Evolutionary conservation across 331 rosid genomes (phyloP).

Genomic region (Pyrus hybrid): DNA sequence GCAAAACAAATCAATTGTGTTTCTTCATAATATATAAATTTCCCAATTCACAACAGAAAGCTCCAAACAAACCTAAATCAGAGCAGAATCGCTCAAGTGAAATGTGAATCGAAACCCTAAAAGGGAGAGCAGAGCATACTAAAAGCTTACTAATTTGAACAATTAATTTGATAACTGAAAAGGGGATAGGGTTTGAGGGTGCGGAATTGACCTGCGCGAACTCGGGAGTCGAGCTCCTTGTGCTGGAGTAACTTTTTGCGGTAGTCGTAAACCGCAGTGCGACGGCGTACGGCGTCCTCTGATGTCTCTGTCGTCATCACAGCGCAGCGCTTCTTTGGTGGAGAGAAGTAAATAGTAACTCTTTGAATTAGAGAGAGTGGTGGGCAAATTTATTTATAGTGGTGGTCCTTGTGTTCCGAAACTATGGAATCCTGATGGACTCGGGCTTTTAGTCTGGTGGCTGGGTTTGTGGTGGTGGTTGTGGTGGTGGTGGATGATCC

Average conservation of each 20-base stretch:
- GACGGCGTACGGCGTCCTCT: constrained; percentile 63
- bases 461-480: no score
- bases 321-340: no score
- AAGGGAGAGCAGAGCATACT: neutral
- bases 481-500: no score
- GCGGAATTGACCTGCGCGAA: constrained; percentile 61
- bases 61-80: neutral
- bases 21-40: neutral
- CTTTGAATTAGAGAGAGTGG: no score
- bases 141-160: neutral
- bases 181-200: neutral
- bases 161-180: neutral
- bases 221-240: constrained; percentile 78
- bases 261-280: constrained; percentile 49
- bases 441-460: no score
- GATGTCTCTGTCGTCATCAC: constrained; percentile 39
- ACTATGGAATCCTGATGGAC: no score
- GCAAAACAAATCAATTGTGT: neutral
- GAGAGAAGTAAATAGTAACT: no score
- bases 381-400: no score
- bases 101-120: neutral
- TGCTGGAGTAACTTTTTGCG: constrained; percentile 78
- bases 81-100: neutral
- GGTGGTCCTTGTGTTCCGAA: no score
- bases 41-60: neutral